Conservation (phyloP, 2,329 filamentous ascomycete species). For the Colletotrichum incanum region DNA sequence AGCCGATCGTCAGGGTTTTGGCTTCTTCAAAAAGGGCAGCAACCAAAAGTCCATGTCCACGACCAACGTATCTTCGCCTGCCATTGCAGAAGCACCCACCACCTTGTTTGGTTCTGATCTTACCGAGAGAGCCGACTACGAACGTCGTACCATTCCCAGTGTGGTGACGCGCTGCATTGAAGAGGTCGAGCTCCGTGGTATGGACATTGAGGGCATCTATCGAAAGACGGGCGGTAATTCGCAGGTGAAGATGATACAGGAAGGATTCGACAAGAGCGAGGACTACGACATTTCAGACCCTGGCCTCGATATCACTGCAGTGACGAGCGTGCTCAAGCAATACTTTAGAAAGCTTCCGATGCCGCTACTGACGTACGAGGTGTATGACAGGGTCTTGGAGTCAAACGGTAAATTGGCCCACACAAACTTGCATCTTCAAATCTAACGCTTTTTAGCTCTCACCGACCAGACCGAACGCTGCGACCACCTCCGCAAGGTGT, state of each 20-base stretch:
- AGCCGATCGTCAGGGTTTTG: constrained; percentile 72
- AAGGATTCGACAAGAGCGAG: constrained; percentile 89
- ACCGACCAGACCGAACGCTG: constrained; percentile 78
- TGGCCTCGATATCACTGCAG: constrained; percentile 93
- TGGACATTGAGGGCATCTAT: constrained; percentile 98
- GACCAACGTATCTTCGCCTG: constrained; percentile 56
- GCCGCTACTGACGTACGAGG: constrained; percentile 91
- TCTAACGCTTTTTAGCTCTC: constrained; percentile 66
- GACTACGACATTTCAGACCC: constrained; percentile 95
- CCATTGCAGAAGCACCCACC: constrained; percentile 67
- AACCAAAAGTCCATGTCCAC: constrained; percentile 68
- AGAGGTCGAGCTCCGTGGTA: constrained; percentile 94
- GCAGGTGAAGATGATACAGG: constrained; percentile 90
- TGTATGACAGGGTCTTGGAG: constrained; percentile 91
- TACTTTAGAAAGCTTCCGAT: constrained; percentile 95
- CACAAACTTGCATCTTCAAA: constrained; percentile 42
- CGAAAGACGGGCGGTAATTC: constrained; percentile 95
- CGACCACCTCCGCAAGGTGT: constrained; percentile 78
- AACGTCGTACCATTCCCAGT: constrained; percentile 89
- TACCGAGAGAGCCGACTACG: constrained; percentile 86
- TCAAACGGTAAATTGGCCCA: constrained; percentile 74
- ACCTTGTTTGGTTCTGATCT: constrained; percentile 92
- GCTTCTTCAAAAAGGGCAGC: constrained; percentile 76
- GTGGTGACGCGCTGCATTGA: constrained; percentile 96
- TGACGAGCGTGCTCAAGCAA: constrained; percentile 96